These are phyloP conservation scores for Lathyrus tuberosus DNA, from an alignment of 306 rosid genomes.

Conservation along the genomic window DNA sequence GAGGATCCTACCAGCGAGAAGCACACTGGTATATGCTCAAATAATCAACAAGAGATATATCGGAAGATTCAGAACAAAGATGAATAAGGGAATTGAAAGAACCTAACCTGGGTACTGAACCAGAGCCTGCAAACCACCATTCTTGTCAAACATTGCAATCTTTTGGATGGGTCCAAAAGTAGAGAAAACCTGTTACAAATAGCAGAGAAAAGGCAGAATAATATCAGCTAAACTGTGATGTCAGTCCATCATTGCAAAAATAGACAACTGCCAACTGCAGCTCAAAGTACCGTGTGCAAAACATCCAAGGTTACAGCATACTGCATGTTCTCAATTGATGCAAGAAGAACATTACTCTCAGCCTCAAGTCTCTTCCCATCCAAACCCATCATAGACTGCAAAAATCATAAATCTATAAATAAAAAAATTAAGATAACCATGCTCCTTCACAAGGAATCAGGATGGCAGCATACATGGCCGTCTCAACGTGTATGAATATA, in stretches of 20 bases:
- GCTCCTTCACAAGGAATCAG: neutral
- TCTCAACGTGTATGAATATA: slow-evolving; percentile 4
- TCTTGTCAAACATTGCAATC: slow-evolving; percentile 98
- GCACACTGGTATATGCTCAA: slow-evolving; percentile 25
- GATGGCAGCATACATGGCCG: slow-evolving; percentile 26
- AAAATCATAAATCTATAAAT: slow-evolving; percentile 19
- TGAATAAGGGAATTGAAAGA: slow-evolving; percentile 26
- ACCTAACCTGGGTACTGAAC: slow-evolving; percentile 89
- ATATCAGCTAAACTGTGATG: slow-evolving; percentile 28
- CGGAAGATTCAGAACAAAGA: neutral
- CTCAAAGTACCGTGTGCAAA: slow-evolving; percentile 74
- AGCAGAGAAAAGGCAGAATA: neutral
- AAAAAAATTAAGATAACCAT: neutral
- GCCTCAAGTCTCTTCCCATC: slow-evolving; percentile 95
- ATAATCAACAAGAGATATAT: slow-evolving; percentile 11
- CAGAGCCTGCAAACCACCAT: slow-evolving; percentile 96
- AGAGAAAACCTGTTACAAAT: slow-evolving; percentile 71
- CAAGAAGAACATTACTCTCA: slow-evolving; percentile 99
- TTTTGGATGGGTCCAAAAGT: slow-evolving; percentile 93
- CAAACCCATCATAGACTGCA: slow-evolving; percentile 75
- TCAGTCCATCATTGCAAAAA: slow-evolving; percentile 16
- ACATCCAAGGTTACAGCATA: slow-evolving; percentile 98
- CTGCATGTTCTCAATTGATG: slow-evolving; percentile 97
- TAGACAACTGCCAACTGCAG: slow-evolving; percentile 35
- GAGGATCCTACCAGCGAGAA: neutral